Evolutionary conservation across 2,329 filamentous ascomycete genomes (phyloP).

Genomic region (Colletotrichum karsti): DNA sequence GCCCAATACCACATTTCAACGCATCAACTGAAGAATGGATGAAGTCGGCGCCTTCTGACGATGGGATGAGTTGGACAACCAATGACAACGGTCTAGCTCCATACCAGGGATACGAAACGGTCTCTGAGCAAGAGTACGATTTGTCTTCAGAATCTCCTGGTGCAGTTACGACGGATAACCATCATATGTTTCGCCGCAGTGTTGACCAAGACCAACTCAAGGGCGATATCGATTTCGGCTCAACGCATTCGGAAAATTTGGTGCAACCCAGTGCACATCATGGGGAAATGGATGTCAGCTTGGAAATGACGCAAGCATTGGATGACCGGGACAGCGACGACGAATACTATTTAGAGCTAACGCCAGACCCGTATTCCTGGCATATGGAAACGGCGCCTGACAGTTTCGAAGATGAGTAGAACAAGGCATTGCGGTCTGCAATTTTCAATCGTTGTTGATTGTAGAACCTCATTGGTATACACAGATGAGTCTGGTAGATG

Average conservation of each 20-base stretch:
- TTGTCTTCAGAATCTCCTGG: neutral
- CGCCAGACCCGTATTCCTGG: neutral
- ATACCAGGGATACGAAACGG: no score
- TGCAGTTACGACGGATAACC: no score
- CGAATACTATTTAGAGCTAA: no score
- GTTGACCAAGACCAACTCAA: no score
- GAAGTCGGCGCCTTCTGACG: neutral
- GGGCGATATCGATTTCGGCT: no score
- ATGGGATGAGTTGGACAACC: neutral
- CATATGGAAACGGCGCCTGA: neutral
- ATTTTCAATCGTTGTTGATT: constrained; percentile 28
- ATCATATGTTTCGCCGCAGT: no score
- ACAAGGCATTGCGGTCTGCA: neutral
- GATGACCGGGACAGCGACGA: no score
- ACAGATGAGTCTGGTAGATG: neutral
- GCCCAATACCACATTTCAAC: neutral
- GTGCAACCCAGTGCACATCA: no score
- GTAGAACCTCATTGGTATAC: neutral
- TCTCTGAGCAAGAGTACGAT: neutral
- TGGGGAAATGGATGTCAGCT: no score
- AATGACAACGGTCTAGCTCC: neutral
- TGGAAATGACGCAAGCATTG: no score
- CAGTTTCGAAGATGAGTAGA: neutral
- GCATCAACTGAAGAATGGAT: neutral
- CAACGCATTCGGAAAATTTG: no score